Base-by-base conservation (phyloP, 441 rosid species). In the Corymbia calophylla region DNA sequence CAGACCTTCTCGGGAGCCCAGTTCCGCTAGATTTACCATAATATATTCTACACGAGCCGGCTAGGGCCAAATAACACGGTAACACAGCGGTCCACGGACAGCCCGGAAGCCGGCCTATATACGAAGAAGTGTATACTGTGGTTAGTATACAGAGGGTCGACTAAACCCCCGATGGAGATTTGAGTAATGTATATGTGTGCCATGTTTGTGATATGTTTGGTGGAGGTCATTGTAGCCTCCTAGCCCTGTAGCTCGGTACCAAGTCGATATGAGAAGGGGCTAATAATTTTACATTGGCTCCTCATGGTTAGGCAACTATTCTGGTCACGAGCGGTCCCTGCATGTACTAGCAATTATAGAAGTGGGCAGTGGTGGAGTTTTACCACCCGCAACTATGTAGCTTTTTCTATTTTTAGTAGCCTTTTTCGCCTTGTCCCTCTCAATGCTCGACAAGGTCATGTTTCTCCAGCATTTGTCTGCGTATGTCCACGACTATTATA, bases 1-100 rank as follows among this genome's bases (percentile, higher is more conserved):
- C 99, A 95, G 92, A 98, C 99, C 81, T 98, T 94, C 93, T 15
- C 95, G 19, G 99, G 99, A 44, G 94, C 90, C 54, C 98, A 97
- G 62, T 96, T 96, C 94, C 97, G 93, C 91, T 97, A 89, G 91
- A 86, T 32, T 5, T 44, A 85, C 44, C 64, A 58, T 23, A 86
- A 19, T 35, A 44, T 17, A 66, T 68, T 23, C 62, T 55, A 12
- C 31, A 55, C 18, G 18, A 84, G 39, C 51, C 27, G 16, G 44
- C 58, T 86, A 86, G 87, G 44, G 27, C 11, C 8, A 3, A 58
- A 51, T 48, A 53, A 48, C 39, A 39, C 8, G 62, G 66, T n/a
- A 48, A 64, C 53, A 13, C 25, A 56, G 6, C 18, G 39, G 54
- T 23, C 64, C n/a, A 9, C 29, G 5, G 27, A 31, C 21, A 2